Evolutionary conservation across 768 basidiomycete species (phyloP), one percentile per base, ranked within the genome.

Genomic region (Auriculariales sp.): DNA sequence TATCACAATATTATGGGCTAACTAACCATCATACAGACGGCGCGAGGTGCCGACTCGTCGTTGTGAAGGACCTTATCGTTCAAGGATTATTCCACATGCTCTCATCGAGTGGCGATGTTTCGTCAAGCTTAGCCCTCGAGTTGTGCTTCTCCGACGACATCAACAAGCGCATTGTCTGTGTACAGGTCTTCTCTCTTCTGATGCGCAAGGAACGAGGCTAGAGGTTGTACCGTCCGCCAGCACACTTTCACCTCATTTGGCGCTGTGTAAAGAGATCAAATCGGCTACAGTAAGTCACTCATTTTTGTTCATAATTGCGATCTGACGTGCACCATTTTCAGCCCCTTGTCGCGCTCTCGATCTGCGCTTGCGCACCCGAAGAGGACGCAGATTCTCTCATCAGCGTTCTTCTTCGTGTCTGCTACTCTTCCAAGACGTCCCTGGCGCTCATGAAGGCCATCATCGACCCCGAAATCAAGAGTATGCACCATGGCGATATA

Each of bases 351-450:
- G 86, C 86, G 1, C 64, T 92, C 58, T 87, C 90, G 2, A 83
- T 94, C 31, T 88, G 87, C 60, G 88, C 94, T 58, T 77, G 81
- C 4, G 92, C 89, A 56, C 85, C 89, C 3, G 68, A 79, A 12
- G 60, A 61, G 9, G 88, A 94, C 57, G 79, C 85, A 3, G 90
- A 92, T 51, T 79, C 39, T 6, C 52, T 94, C 67, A 81, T 87
- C 39, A 78, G 81, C 3, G 81, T 94, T 19, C 66, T 97, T 39
- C 74, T 95, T 57, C 86, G 91, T 53, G 67, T 90, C 22, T 92
- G 91, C 61, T 83, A 94, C 61, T 81, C 82, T 4, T 76, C 83
- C 9, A 68, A 78, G 10, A 74, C 80, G 2, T 19, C 92, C 25
- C 73, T 91, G 65, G 69, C 66, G 15, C 67, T 97, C 39, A 71